phyloP scores from a whole-genome alignment of 1,139 yeast species.

The Yamadazyma taylorii region DNA sequence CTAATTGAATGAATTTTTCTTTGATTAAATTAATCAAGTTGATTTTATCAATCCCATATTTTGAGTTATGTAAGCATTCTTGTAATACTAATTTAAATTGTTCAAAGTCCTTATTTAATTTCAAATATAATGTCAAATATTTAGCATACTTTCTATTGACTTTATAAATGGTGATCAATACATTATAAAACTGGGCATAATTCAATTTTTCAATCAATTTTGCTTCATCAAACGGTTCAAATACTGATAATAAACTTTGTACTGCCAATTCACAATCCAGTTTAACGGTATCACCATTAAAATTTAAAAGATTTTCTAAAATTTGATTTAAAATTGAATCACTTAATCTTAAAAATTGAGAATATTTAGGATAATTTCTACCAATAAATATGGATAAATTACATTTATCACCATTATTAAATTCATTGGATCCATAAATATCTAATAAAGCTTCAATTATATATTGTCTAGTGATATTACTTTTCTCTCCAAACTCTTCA shows the following conservation, averaged over 20 bases:
- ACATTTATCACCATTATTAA: slow-evolving; percentile 33
- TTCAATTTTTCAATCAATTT: slow-evolving; percentile 51
- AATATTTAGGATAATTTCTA: slow-evolving; percentile 74
- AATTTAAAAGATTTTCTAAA: slow-evolving; percentile 52
- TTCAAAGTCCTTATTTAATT: slow-evolving; percentile 10
- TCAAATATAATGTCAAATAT: slow-evolving; percentile 33
- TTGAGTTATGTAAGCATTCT: slow-evolving; percentile 36
- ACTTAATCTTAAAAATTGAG: slow-evolving; percentile 71
- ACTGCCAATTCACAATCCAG: slow-evolving; percentile 74
- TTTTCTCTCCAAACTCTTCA: slow-evolving; percentile 22
- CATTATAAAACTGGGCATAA: slow-evolving; percentile 55
- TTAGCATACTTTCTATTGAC: slow-evolving; percentile 53
- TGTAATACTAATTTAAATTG: slow-evolving; percentile 31
- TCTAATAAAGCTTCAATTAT: slow-evolving; percentile 67
- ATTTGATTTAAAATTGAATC: slow-evolving; percentile 53
- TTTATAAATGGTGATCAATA: slow-evolving; percentile 57
- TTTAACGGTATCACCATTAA: slow-evolving; percentile 33
- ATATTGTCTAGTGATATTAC: slow-evolving; percentile 56
- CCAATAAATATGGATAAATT: slow-evolving; percentile 69
- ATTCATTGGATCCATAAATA: slow-evolving; percentile 38
- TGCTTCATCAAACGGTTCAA: slow-evolving; percentile 54
- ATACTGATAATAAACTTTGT: slow-evolving; percentile 62
- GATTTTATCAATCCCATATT: slow-evolving; percentile 29
- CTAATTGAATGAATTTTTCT: slow-evolving; percentile 37
- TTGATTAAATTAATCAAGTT: slow-evolving; percentile 35